Percentiles rank a stretch among this genome's conserved stretches.
phyloP scores from a whole-genome alignment of 371 early-diverging fungal genomes.

The Chytridium lagenaria region DNA sequence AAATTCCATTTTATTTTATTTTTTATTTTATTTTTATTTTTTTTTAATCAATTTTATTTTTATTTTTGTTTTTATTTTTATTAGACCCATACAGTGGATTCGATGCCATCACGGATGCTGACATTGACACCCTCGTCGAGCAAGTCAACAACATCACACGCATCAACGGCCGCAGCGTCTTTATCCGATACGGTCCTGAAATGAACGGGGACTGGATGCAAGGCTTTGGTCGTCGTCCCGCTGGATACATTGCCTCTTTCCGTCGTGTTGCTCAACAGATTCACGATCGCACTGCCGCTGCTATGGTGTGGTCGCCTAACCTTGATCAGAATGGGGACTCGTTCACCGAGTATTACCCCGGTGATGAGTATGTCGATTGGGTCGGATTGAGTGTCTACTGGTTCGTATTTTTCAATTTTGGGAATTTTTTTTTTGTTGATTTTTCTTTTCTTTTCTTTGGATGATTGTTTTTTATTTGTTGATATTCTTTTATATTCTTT shows the following conservation, averaged over 20 bases:
- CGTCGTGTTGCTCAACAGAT: neutral
- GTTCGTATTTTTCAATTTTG: too few species aligned
- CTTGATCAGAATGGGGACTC: constrained; percentile 36
- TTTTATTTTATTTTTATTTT: too few species aligned
- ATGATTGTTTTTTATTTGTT: too few species aligned
- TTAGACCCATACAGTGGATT: constrained; percentile 29
- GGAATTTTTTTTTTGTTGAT: neutral
- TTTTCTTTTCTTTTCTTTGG: too few species aligned
- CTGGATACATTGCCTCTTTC: constrained; percentile 8
- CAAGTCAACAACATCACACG: constrained; percentile 28
- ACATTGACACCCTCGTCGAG: constrained; percentile 27
- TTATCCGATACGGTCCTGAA: constrained; percentile 50
- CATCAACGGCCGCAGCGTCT: constrained; percentile 27
- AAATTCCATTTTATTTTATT: too few species aligned
- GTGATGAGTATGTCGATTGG: constrained; percentile 59
- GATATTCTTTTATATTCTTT: constrained; percentile 25
- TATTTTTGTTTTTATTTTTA: constrained; percentile 9
- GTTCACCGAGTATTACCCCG: constrained; percentile 39
- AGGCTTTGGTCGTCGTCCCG: neutral
- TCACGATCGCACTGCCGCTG: constrained; percentile 22
- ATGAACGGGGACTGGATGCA: constrained; percentile 49
- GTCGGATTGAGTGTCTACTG: constrained; percentile 50
- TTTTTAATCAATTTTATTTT: neutral
- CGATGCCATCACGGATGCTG: constrained; percentile 24
- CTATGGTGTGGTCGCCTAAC: constrained; percentile 55